Base-by-base conservation (phyloP, 805 yeast species). In the Candida morakotiae region DNA sequence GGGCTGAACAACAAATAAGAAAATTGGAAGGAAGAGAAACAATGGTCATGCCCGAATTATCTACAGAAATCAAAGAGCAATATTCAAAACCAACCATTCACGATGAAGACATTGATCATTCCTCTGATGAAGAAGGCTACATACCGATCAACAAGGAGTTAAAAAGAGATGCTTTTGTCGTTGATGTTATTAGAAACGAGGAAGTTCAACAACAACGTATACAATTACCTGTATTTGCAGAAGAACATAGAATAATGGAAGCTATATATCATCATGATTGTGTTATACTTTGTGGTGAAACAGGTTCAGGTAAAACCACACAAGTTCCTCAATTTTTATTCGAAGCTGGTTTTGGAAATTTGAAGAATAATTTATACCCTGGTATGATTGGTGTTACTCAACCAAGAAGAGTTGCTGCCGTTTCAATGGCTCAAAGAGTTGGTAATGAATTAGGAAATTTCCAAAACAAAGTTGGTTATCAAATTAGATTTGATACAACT, bases 251-350 rank as follows among this genome's bases (percentile, higher is more conserved):
- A 38, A 85, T 93, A 34, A 87, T 93, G 97, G 99, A 93, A 56
- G 95, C 96, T 1, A 76, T 93, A 35, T 86, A 85, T 55, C 94
- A 91, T 52, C 85, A 91, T 53, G 96, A 89, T 51, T 83, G 91
- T 42, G 79, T 89, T 0, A 82, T 93, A 10, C 72, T 93, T 18
- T 91, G 97, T 65, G 98, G 98, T 70, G 98, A 89, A 51, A 93
- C 98, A 1, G 98, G 98, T 50, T 88, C 97, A 2, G 98, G 98
- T 62, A 93, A 93, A 58, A 93, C 98, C 1, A 93, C 99, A 0
- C 99, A 93, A 62, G 89, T 93, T 4, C 98, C 99, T 0, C 99
- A 93, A 56, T 93, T 93, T 52, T 62, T 93, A 31, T 87, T 80
- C 53, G 99, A 93, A 60, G 78, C 95, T 0, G 98, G 98, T 1